Percentiles rank a stretch among this genome's conserved stretches.
phyloP scores from a whole-genome alignment of 1,139 yeast genomes.

The Pichia inconspicua region DNA sequence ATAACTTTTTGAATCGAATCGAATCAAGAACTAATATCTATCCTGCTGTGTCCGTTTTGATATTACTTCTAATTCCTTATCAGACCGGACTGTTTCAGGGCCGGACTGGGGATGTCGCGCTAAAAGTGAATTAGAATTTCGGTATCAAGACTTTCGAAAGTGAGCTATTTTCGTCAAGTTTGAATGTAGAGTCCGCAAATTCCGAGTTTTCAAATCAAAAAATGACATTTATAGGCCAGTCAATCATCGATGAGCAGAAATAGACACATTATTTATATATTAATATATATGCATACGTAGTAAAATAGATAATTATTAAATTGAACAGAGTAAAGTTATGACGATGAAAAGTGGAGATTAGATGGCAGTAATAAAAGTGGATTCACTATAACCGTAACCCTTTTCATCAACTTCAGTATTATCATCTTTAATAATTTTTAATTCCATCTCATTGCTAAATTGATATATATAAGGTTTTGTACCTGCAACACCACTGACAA shows the following conservation, averaged over 20 bases:
- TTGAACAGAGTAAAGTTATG: background rate
- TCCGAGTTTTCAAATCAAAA: no score
- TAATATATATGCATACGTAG: background rate
- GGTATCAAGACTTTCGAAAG: no score
- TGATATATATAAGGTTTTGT: conserved; percentile 94
- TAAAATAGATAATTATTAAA: background rate
- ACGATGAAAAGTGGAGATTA: no score
- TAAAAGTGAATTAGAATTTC: no score
- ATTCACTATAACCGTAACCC: conserved; percentile 75
- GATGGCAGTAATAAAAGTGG: conserved; percentile 57
- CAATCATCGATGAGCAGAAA: background rate
- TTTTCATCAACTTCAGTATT: conserved; percentile 37
- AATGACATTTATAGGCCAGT: no score
- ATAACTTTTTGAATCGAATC: no score
- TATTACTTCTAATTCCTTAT: no score
- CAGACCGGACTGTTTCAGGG: no score
- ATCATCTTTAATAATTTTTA: conserved; percentile 30
- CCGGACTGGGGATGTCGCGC: no score
- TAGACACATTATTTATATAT: background rate
- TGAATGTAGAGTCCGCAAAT: background rate
- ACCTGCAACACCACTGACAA: conserved; percentile 92
- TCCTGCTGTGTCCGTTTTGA: no score
- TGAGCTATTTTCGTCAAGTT: no score
- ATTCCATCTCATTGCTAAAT: conserved; percentile 51
- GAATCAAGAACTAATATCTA: no score